A percentile compares a stretch with the other conserved stretches of the same genome.
Evolutionary conservation across 129 eudicot genomes (phyloP).

Genomic region (Erigeron canadensis): DNA sequence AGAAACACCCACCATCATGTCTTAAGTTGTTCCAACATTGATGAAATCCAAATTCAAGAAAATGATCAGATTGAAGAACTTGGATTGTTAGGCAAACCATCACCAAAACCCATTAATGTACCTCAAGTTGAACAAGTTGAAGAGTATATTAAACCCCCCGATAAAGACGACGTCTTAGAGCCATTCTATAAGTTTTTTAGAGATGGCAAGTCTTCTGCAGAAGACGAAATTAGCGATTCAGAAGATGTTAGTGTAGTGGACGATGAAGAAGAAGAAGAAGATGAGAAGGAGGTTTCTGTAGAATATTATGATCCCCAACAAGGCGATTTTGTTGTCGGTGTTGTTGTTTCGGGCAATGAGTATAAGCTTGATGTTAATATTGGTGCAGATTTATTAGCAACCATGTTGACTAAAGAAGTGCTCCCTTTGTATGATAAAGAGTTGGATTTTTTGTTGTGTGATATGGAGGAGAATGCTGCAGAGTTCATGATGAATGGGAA

Average conservation of each 20-base stretch:
- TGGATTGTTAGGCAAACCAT: constrained; percentile 70
- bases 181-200: constrained; percentile 78
- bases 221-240: constrained; percentile 34
- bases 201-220: constrained; percentile 35
- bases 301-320: constrained; percentile 91
- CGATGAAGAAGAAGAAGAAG: constrained; percentile 20
- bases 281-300: constrained; percentile 49
- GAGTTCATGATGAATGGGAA: constrained; percentile 76
- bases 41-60: constrained; percentile 40
- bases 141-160: constrained; percentile 35
- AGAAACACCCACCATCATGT: constrained; percentile 56
- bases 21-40: constrained; percentile 52
- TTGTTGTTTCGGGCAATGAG: constrained; percentile 88
- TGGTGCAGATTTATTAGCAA: constrained; percentile 80
- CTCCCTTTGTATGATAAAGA: constrained; percentile 84
- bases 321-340: constrained; percentile 94
- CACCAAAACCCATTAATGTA: constrained; percentile 39
- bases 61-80: constrained; percentile 65
- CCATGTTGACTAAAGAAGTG: constrained; percentile 94
- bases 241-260: constrained; percentile 32
- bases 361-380: constrained; percentile 91
- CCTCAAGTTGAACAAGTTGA: too few relatives aligned
- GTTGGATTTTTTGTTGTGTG: constrained; percentile 70
- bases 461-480: constrained; percentile 51
- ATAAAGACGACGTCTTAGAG: constrained; percentile 67